Percentiles rank a stretch among this genome's conserved stretches.
Evolutionary conservation across 352 stramenopile species (phyloP).

Genomic region (Phytophthora kernoviae): DNA sequence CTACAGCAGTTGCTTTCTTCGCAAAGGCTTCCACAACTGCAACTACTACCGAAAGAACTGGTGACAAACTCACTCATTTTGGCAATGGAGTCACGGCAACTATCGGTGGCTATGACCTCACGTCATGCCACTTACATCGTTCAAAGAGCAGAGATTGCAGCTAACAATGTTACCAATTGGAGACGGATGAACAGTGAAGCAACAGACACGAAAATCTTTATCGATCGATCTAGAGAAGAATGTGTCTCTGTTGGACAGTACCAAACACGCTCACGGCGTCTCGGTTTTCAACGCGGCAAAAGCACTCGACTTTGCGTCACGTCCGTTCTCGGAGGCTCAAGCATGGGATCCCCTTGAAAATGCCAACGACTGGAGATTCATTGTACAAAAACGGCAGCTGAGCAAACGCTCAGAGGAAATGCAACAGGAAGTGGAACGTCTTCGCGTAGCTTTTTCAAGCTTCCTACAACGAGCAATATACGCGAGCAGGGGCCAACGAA

Average conservation of each 20-base stretch:
- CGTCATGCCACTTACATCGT: conserved; percentile 30
- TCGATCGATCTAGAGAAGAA: conserved; percentile 31
- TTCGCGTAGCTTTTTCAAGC: conserved; percentile 70
- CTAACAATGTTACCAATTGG: conserved; percentile 42
- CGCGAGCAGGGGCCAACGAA: conserved; percentile 29
- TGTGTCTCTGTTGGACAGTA: conserved; percentile 21
- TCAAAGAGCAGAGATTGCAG: conserved; percentile 20
- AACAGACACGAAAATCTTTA: conserved; percentile 43
- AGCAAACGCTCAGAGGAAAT: conserved; percentile 42
- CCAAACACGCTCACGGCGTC: conserved; percentile 21
- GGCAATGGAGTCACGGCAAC: conserved; percentile 23
- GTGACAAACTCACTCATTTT: conserved; percentile 17
- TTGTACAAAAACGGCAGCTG: conserved; percentile 68
- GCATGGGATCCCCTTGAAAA: conserved; percentile 85
- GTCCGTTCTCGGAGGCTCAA: conserved; percentile 61
- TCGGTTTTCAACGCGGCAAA: conserved; percentile 44
- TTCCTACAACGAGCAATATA: conserved; percentile 59
- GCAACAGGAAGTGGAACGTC: conserved; percentile 43
- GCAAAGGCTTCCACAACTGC: neutral
- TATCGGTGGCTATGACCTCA: conserved; percentile 15
- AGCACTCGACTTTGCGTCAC: conserved; percentile 59
- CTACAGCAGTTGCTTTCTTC: conserved; percentile 48
- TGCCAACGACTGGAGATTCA: conserved; percentile 72
- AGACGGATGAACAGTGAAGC: conserved; percentile 42
- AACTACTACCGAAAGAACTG: neutral